Percentiles rank a stretch among this genome's conserved stretches.
Evolutionary conservation across 73 alveolate species (phyloP).

Genomic region (Strombidium stylifer): DNA sequence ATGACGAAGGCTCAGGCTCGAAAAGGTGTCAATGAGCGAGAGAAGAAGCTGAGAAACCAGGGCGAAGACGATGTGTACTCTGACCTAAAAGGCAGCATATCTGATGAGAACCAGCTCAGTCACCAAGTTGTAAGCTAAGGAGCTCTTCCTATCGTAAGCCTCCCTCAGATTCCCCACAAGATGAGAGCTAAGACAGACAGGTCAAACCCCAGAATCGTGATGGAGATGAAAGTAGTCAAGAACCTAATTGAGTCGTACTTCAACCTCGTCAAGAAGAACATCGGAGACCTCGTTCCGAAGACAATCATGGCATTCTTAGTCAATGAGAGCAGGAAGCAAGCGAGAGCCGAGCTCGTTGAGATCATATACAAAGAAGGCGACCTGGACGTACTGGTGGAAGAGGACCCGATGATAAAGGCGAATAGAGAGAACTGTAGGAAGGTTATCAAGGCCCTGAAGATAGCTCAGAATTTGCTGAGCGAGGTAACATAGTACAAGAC

Average conservation of each 20-base stretch:
- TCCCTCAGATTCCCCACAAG: conserved; percentile 46
- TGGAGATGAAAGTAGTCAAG: conserved; percentile 72
- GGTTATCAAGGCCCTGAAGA: conserved; percentile 23
- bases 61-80: background rate
- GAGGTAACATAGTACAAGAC: conserved; percentile 25
- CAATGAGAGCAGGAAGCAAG: conserved; percentile 54
- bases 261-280: conserved; percentile 71
- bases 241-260: conserved; percentile 72
- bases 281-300: conserved; percentile 78
- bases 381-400: conserved; percentile 39
- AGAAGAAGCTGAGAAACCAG: background rate
- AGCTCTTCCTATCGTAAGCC: conserved; percentile 19
- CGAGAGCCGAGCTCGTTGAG: conserved; percentile 34
- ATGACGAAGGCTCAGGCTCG: background rate
- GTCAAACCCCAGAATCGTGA: conserved; percentile 49
- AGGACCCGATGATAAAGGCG: conserved; percentile 46
- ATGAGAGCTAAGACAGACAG: conserved; percentile 38
- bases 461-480: conserved; percentile 17
- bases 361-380: conserved; percentile 39
- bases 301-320: conserved; percentile 76
- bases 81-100: background rate
- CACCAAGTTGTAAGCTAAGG: background rate
- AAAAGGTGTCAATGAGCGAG: background rate
- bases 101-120: background rate
- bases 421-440: conserved; percentile 27